A percentile compares a stretch with the other conserved stretches of the same genome.
Conservation (phyloP, 1,284 basidiomycete genomes). For the Tranzscheliella williamsii region DNA sequence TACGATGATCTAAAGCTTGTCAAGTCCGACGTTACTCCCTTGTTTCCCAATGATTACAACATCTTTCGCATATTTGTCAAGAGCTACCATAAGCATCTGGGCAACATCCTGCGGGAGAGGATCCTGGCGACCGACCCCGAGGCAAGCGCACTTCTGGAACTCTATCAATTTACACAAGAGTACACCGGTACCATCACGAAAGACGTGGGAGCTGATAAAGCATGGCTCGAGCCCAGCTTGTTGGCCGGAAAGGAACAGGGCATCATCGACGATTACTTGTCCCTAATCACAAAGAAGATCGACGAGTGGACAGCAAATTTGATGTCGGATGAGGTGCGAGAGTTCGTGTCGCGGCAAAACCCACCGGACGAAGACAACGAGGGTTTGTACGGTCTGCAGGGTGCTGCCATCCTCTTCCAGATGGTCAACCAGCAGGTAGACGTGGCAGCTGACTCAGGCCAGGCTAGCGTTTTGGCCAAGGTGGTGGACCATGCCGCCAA, state of each 20-base stretch:
- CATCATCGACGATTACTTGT: conserved; percentile 93
- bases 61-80: conserved; percentile 82
- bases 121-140: conserved; percentile 75
- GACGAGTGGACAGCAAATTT: conserved; percentile 96
- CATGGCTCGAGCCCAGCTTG: conserved; percentile 66
- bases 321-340: conserved; percentile 84
- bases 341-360: conserved; percentile 79
- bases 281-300: conserved; percentile 88
- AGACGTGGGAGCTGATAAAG: conserved; percentile 77
- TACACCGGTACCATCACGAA: conserved; percentile 89
- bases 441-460: conserved; percentile 90
- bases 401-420: conserved; percentile 92
- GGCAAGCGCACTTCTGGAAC: conserved; percentile 78
- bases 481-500: conserved; percentile 86
- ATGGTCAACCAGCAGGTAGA: conserved; percentile 97
- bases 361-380: conserved; percentile 88
- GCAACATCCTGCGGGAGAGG: conserved; percentile 74
- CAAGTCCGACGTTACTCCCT: conserved; percentile 80
- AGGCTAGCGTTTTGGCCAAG: conserved; percentile 86
- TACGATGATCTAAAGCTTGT: conserved; percentile 92
- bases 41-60: conserved; percentile 90
- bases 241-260: conserved; percentile 90
- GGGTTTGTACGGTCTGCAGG: conserved; percentile 86
- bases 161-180: conserved; percentile 92
- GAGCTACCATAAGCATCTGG: conserved; percentile 88